These are phyloP conservation scores for Penicillium canescens DNA, from an alignment of 495 filamentous ascomycete genomes.

Conservation along the genomic window DNA sequence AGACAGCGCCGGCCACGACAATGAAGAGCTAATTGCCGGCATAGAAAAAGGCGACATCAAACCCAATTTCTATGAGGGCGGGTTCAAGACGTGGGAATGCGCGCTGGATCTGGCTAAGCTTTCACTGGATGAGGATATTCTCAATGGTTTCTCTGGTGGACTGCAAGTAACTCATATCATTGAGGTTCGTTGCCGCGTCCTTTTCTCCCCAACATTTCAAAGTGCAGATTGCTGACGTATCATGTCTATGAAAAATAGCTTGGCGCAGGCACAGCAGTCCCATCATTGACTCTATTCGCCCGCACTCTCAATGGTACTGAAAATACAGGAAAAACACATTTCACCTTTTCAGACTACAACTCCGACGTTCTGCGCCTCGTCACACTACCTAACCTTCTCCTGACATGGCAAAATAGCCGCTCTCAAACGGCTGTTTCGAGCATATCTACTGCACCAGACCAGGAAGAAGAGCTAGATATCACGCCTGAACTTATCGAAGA, in stretches of 20 bases:
- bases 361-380: conserved; percentile 79
- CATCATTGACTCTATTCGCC: conserved; percentile 75
- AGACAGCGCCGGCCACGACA: conserved; percentile 52
- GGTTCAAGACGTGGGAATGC: conserved; percentile 99
- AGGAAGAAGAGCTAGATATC: conserved; percentile 73
- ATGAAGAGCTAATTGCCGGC: conserved; percentile 50
- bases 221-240: background rate
- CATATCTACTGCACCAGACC: conserved; percentile 11
- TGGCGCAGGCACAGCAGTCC: conserved; percentile 88
- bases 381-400: conserved; percentile 83
- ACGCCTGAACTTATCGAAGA: conserved; percentile 58
- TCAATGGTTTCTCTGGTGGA: conserved; percentile 20
- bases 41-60: conserved; percentile 82
- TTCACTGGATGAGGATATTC: conserved; percentile 18
- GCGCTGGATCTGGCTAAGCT: conserved; percentile 81
- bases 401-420: conserved; percentile 65
- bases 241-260: conserved; percentile 51
- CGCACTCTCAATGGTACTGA: conserved; percentile 53
- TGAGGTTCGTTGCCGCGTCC: conserved; percentile 59
- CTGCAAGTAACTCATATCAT: conserved; percentile 58
- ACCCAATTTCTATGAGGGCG: conserved; percentile 91
- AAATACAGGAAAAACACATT: conserved; percentile 42
- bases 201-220: background rate
- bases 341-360: conserved; percentile 90
- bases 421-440: conserved; percentile 13